These are phyloP conservation scores for Rhizopus arrhizus DNA, from an alignment of 371 early-diverging fungal species.

Conservation along the genomic window DNA sequence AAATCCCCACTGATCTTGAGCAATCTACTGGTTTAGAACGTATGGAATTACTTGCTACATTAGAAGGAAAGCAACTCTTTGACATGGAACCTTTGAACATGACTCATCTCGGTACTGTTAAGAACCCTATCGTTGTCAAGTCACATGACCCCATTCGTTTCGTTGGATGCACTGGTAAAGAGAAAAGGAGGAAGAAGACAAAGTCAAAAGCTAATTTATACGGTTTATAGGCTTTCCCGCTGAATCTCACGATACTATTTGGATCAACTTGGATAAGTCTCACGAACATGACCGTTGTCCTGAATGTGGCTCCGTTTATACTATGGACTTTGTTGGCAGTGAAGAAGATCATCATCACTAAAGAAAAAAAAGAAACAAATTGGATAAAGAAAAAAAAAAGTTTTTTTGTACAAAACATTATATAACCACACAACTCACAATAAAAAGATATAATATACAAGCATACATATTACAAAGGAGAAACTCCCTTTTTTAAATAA, in stretches of 20 bases:
- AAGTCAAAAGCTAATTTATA: not conserved
- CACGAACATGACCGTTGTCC: slow-evolving; percentile 93
- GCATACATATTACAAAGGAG: not conserved
- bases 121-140: slow-evolving; percentile 85
- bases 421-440: not conserved
- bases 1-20: slow-evolving; percentile 85
- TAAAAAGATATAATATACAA: not conserved
- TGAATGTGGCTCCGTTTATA: slow-evolving; percentile 90
- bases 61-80: slow-evolving; percentile 88
- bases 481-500: not conserved
- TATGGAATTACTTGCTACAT: slow-evolving; percentile 81
- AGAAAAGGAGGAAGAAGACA: not conserved
- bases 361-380: too few relatives aligned
- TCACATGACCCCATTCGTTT: slow-evolving; percentile 84
- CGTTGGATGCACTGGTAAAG: slow-evolving; percentile 91
- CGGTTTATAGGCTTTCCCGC: slow-evolving; percentile 74
- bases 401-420: too few relatives aligned
- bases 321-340: slow-evolving; percentile 59
- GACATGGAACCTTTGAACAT: slow-evolving; percentile 83
- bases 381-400: too few relatives aligned
- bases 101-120: slow-evolving; percentile 78
- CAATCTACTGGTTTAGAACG: slow-evolving; percentile 93
- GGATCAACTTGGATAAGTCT: slow-evolving; percentile 76
- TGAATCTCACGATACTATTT: slow-evolving; percentile 86
- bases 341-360: slow-evolving; percentile 52